Percentiles rank a stretch among this genome's conserved stretches.
Conservation (phyloP, 345 rosid genomes). For the Microthlaspi erraticum region DNA sequence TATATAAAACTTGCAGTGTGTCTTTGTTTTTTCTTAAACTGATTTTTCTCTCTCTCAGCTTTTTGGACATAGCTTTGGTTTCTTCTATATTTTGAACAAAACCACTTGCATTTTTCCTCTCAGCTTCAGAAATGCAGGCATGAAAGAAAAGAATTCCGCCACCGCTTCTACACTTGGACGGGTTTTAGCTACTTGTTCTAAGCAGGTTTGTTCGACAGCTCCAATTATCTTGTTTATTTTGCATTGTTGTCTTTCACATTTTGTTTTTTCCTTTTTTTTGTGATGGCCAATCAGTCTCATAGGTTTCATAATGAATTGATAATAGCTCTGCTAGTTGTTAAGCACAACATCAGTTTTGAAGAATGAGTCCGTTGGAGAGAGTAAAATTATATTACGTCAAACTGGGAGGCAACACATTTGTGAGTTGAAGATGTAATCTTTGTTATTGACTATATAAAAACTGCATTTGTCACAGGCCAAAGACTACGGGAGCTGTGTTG, state of each 20-base stretch:
- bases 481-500: conserved; percentile 89
- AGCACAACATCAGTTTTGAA: background rate
- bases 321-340: conserved; percentile 1
- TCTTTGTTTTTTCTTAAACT: background rate
- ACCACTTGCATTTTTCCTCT: background rate
- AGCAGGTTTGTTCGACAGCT: conserved; percentile 62
- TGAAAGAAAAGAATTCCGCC: conserved; percentile 77
- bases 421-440: conserved; percentile 18
- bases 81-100: background rate
- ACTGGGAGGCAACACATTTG: background rate
- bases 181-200: conserved; percentile 77
- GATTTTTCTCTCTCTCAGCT: background rate
- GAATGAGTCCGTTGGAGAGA: conserved; percentile 2
- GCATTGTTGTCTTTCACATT: background rate
- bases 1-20: background rate
- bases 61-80: conserved; percentile 8
- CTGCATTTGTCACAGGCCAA: conserved; percentile 61
- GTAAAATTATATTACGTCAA: background rate
- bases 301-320: background rate
- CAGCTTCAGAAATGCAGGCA: conserved; percentile 51
- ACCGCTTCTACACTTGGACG: conserved; percentile 67
- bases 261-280: background rate
- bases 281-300: background rate
- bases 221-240: background rate
- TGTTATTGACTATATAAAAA: conserved; percentile 30